Evolutionary conservation across 176 grass and related monocot species (phyloP).

Genomic region (Triticum turgidum): DNA sequence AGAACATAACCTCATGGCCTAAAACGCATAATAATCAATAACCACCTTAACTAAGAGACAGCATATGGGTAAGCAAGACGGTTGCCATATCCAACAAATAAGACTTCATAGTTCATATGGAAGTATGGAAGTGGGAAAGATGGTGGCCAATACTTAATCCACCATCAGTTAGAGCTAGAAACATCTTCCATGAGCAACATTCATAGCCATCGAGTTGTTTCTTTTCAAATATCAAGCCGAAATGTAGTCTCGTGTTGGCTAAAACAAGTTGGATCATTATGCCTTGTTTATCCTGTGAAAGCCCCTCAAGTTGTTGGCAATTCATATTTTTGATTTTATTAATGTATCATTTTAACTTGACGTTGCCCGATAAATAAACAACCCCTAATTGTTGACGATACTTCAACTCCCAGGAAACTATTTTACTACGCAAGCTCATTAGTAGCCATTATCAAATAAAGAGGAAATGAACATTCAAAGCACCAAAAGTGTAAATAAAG

Average conservation of each 20-base stretch:
- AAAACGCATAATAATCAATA: constrained; percentile 13
- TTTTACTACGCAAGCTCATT: not conserved
- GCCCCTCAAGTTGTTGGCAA: not conserved
- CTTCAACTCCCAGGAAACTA: not conserved
- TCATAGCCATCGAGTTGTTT: constrained; percentile 4
- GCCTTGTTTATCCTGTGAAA: not conserved
- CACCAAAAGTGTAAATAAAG: constrained; percentile 18
- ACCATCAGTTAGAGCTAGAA: not conserved
- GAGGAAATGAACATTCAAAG: not conserved
- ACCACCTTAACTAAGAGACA: not conserved
- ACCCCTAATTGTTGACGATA: not conserved
- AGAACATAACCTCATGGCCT: not conserved
- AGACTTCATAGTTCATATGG: not conserved
- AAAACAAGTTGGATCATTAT: not conserved
- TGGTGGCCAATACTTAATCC: not conserved
- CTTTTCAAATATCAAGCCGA: not conserved
- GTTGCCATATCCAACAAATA: not conserved
- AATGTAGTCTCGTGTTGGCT: not conserved
- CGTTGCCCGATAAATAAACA: not conserved
- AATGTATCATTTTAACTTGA: not conserved
- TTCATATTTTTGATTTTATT: not conserved
- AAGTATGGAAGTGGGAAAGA: not conserved
- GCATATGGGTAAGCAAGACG: not conserved
- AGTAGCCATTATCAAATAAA: not conserved
- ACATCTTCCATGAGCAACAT: not conserved